Evolutionary conservation across 2,329 filamentous ascomycete species (phyloP).

Genomic region (Fusarium sp.): DNA sequence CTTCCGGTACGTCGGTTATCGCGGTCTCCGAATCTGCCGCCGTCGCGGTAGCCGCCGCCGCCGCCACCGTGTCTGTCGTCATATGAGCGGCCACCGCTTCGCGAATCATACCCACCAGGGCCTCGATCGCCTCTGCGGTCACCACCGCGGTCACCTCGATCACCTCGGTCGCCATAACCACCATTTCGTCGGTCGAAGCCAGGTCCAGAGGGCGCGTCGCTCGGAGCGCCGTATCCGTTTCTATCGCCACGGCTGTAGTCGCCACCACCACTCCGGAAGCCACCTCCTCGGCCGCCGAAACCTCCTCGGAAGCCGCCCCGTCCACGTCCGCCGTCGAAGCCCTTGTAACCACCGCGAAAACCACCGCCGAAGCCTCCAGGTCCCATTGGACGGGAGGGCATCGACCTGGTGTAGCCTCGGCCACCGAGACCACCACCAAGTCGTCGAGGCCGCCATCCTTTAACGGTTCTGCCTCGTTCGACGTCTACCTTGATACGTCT

Average conservation of each 20-base stretch:
- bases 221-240: constrained; percentile 65
- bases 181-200: constrained; percentile 61
- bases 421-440: constrained; percentile 93
- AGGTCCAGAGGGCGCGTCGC: constrained; percentile 71
- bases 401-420: constrained; percentile 89
- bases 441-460: constrained; percentile 91
- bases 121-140: constrained; percentile 62
- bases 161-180: constrained; percentile 54
- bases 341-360: constrained; percentile 59
- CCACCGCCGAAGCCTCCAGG: constrained; percentile 70
- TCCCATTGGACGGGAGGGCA: constrained; percentile 76
- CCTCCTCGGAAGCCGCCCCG: constrained; percentile 62
- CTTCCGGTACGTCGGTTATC: constrained; percentile 73
- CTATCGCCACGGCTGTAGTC: constrained; percentile 54
- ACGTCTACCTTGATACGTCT: constrained; percentile 94
- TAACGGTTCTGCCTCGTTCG: constrained; percentile 93
- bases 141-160: constrained; percentile 61
- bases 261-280: constrained; percentile 61
- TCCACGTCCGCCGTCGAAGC: constrained; percentile 58
- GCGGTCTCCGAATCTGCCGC: constrained; percentile 54
- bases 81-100: constrained; percentile 67
- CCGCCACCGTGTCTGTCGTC: constrained; percentile 67
- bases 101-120: constrained; percentile 71
- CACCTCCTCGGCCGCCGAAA: constrained; percentile 67
- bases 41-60: constrained; percentile 59